Evolutionary conservation across 2,329 filamentous ascomycete genomes (phyloP), one percentile per base, ranked within the genome.

Genomic region (Drechmeria coniospora): DNA sequence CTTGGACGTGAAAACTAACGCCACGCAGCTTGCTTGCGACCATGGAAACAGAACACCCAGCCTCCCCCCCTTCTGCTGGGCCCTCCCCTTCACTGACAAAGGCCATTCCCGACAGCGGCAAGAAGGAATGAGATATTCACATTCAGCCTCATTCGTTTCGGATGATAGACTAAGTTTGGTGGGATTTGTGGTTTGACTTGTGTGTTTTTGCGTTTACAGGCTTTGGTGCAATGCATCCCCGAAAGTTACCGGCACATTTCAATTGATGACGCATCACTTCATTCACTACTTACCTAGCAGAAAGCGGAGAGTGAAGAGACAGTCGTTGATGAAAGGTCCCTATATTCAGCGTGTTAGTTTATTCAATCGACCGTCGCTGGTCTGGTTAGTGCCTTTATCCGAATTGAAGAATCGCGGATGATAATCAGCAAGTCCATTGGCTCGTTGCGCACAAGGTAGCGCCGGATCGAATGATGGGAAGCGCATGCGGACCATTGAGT

Each of bases 41-140:
- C 45, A 67, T 63, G 69, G 74, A 68, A 44, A 63, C 61, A 41
- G 68, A 71, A 47, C 63, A 68, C 54, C 74, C 65, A 35, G 65
- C 69, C 44, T 82, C 79, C 41, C 78, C 79, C 44, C 75, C 78
- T 31, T 76, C 75, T 35, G 67, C 71, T 26, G 61, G 71, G 37
- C 72, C 68, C 32, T 80, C 76, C 30, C 76, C 76, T 26, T 67
- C 69, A 32, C 50, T 76, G 46, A 57, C 72, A 37, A 79, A 79
- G 58, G 65, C 62, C 36, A 63, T 62, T 36, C 63, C 68, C 36
- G 68, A 68, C 46, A 58, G 48, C 34, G 63, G 58, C 42, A 71
- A 72, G 52, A 63, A 64, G 53, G 59, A 57, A 42, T 55, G 43
- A 49, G 39, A 38, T 15, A 11, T 40, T 41, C 34, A 35, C 40